Percentiles rank a stretch among this genome's conserved stretches.
These are phyloP conservation scores for Ormosia emarginata DNA, from an alignment of 306 rosid genomes.

Conservation along the genomic window DNA sequence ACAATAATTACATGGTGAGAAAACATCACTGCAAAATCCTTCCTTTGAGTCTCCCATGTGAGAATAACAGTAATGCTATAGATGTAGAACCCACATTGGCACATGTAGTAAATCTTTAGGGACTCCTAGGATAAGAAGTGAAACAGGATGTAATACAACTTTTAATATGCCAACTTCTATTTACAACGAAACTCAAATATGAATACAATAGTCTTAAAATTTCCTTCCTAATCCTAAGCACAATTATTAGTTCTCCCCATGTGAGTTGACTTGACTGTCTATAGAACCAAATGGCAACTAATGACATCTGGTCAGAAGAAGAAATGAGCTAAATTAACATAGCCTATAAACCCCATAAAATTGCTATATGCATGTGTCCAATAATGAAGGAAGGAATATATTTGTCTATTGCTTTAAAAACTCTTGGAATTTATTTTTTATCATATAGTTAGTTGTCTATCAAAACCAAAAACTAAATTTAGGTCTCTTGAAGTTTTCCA, in stretches of 20 bases:
- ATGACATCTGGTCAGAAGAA: not conserved
- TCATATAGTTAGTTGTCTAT: not conserved
- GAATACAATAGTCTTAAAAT: not conserved
- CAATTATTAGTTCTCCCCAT: not conserved
- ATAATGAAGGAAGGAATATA: not conserved
- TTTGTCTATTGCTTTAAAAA: constrained; percentile 8
- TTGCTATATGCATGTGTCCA: not conserved
- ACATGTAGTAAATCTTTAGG: constrained; percentile 68
- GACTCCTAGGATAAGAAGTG: constrained; percentile 51
- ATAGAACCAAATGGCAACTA: constrained; percentile 20
- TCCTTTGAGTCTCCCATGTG: constrained; percentile 91
- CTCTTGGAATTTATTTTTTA: not conserved
- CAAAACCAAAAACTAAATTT: constrained; percentile 9
- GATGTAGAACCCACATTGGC: constrained; percentile 89
- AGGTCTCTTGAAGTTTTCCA: not conserved
- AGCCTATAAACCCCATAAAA: not conserved
- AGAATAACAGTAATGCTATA: constrained; percentile 88
- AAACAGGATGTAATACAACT: constrained; percentile 28
- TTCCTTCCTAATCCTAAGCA: not conserved
- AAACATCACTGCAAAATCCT: constrained; percentile 95
- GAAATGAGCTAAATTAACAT: not conserved
- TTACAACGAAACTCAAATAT: not conserved
- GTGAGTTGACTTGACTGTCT: not conserved
- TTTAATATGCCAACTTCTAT: not conserved
- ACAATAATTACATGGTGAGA: constrained; percentile 89